These are phyloP conservation scores for Diplodia scrobiculata DNA, from an alignment of 2,329 filamentous ascomycete species.

Conservation along the genomic window DNA sequence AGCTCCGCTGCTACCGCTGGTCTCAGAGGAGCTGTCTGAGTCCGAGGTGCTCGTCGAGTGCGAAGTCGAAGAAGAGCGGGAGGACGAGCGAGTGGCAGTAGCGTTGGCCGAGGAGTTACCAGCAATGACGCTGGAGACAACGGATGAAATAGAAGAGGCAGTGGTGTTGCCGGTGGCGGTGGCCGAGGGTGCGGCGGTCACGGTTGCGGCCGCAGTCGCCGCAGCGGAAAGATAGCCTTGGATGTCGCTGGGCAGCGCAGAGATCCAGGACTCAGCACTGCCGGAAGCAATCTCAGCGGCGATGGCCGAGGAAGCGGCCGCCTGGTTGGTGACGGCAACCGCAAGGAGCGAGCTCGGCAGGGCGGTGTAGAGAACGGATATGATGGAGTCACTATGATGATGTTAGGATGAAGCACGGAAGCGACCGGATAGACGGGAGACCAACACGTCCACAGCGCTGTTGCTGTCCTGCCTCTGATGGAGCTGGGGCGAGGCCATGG, in stretches of 20 bases:
- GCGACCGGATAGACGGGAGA: background rate
- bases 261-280: constrained; percentile 51
- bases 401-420: background rate
- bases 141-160: constrained; percentile 33
- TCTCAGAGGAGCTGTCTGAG: constrained; percentile 24
- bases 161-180: constrained; percentile 31
- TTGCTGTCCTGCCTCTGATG: constrained; percentile 15
- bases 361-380: constrained; percentile 48
- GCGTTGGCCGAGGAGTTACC: constrained; percentile 27
- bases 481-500: constrained; percentile 17
- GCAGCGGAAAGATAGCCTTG: constrained; percentile 45
- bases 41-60: constrained; percentile 35
- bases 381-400: background rate
- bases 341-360: constrained; percentile 48
- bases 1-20: constrained; percentile 32
- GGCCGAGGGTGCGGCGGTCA: constrained; percentile 30
- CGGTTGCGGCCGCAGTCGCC: constrained; percentile 7
- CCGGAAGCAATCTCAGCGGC: constrained; percentile 49
- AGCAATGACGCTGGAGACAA: constrained; percentile 31
- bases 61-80: constrained; percentile 33
- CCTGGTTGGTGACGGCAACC: constrained; percentile 48
- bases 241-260: constrained; percentile 49
- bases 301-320: constrained; percentile 47
- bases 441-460: background rate
- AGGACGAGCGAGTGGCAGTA: constrained; percentile 34